Base-by-base conservation (phyloP, 2,329 filamentous ascomycete genomes). In the Teratosphaeria epicoccoides region DNA sequence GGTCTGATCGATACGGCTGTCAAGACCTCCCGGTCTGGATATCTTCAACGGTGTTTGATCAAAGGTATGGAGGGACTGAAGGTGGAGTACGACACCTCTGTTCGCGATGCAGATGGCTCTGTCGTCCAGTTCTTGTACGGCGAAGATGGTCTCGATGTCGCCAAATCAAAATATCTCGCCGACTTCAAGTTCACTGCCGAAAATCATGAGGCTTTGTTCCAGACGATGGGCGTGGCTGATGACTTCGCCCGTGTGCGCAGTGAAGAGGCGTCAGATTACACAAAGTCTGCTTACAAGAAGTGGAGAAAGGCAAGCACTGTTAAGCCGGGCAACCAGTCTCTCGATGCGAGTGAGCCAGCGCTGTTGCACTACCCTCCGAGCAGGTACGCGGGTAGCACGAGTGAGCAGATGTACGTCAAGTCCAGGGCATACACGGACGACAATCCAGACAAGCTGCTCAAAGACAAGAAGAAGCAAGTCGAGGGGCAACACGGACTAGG, bases 1-100 rank as follows among this genome's bases (percentile, higher is more conserved):
- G 93, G 93, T 76, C 76, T 98, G 59, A 98, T 98, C 66, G 93
- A 98, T 78, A 98, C 93, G 20, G 93, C 93, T 57, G 93, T 98
- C 69, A 98, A 98, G 73, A 98, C 93, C 1, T 95, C 91, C 9
- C 85, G 93, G 65, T 97, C 93, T 24, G 94, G 93, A 55, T 98
- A 98, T 66, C 76, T 98, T 49, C 93, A 98, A 68, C 80, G 94
- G 66, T 98, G 93, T 77, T 78, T 98, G 56, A 94, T 98, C 73
- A 98, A 98, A 74, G 93, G 93, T 55, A 94, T 98, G 86, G 93
- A 98, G 70, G 93, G 93, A 3, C 76, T 97, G 43, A 85, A 83
- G 62, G 89, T 95, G 2, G 83, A 90, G 55, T 97, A 98, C 67
- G 93, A 98, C 64, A 90, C 85, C 7, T 94, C 90, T 1, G 93